Percentiles rank a stretch among this genome's conserved stretches.
phyloP scores from a whole-genome alignment of 257 asterid species.

The Anisodus acutangulus region DNA sequence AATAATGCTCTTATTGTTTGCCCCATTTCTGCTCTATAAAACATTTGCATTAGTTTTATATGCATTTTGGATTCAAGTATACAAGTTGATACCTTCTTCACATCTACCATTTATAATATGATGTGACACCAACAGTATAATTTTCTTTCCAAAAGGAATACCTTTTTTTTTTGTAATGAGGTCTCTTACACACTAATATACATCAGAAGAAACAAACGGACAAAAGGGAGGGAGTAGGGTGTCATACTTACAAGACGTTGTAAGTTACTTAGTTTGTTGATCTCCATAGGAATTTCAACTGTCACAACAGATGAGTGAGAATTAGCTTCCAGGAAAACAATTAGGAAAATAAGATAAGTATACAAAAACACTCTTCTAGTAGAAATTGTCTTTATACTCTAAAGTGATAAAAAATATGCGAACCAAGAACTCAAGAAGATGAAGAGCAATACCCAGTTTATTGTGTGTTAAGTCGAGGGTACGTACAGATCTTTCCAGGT shows the following conservation, averaged over 20 bases:
- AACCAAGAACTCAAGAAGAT: conserved; percentile 28
- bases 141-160: neutral
- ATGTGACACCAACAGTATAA: neutral
- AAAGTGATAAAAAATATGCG: neutral
- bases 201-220: neutral
- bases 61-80: neutral
- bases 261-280: conserved; percentile 78
- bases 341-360: conserved; percentile 13
- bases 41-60: neutral
- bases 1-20: neutral
- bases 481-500: conserved; percentile 81
- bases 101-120: neutral
- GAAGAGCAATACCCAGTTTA: conserved; percentile 59
- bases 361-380: neutral
- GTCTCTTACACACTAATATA: neutral
- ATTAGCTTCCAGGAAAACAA: conserved; percentile 30
- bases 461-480: conserved; percentile 90
- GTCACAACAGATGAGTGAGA: conserved; percentile 41
- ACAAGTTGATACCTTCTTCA: neutral
- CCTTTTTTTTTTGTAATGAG: neutral
- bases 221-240: neutral
- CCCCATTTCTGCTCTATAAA: neutral
- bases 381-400: neutral
- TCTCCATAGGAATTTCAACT: conserved; percentile 84
- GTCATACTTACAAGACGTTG: conserved; percentile 83